phyloP scores from a whole-genome alignment of 1,284 basidiomycete genomes.

The Exobasidium rhododendri region DNA sequence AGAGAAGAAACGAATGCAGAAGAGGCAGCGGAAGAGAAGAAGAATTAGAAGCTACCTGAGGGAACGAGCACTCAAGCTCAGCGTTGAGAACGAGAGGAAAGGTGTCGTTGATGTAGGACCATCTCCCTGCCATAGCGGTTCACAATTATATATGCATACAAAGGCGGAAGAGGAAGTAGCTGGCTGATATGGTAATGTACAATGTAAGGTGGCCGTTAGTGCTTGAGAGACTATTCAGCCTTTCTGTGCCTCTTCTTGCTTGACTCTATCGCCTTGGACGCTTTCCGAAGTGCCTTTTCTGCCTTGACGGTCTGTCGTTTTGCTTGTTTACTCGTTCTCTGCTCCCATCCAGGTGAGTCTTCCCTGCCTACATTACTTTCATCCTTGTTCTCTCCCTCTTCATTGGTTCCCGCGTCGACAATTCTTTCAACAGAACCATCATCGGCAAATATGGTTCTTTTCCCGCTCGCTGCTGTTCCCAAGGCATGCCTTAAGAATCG shows the following conservation, averaged over 20 bases:
- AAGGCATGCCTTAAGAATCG: constrained; percentile 9
- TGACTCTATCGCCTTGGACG: neutral
- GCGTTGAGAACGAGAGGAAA: too few relatives aligned
- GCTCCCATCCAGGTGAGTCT: neutral
- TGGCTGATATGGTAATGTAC: too few relatives aligned
- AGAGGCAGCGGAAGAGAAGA: neutral
- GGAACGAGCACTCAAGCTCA: neutral
- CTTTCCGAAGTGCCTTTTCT: neutral
- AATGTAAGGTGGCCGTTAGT: too few relatives aligned
- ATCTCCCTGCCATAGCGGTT: too few relatives aligned
- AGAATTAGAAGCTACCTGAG: neutral
- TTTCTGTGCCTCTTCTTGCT: neutral
- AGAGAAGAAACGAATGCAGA: too few relatives aligned
- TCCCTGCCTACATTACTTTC: neutral
- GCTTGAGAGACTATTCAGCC: neutral
- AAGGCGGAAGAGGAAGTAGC: too few relatives aligned
- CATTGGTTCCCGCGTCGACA: neutral
- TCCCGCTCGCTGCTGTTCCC: neutral
- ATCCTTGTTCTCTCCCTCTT: neutral
- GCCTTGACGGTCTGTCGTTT: neutral
- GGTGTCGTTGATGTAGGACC: too few relatives aligned
- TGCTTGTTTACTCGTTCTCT: neutral
- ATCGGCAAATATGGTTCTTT: constrained; percentile 6
- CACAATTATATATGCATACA: too few relatives aligned
- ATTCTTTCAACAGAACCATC: constrained; percentile 4